phyloP scores from a whole-genome alignment of 2,329 filamentous ascomycete species.

The Penicillium janthinellum region DNA sequence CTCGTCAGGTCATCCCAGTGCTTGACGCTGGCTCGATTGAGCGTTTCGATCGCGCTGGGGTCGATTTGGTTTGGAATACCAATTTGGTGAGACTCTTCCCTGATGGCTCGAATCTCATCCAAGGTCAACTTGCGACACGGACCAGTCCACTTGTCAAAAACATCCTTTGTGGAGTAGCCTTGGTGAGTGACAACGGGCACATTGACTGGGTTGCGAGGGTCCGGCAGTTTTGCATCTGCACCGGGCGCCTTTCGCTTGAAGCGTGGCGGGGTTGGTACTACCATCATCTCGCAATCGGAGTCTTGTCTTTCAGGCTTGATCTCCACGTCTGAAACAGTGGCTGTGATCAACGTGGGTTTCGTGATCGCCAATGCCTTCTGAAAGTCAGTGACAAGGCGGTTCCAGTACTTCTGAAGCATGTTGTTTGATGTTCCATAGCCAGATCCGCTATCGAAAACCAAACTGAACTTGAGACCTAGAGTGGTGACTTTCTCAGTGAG shows the following conservation, averaged over 20 bases:
- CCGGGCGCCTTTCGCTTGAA: conserved; percentile 25
- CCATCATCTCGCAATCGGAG: conserved; percentile 31
- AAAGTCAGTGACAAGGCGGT: conserved; percentile 54
- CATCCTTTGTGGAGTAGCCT: conserved; percentile 14
- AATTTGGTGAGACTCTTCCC: conserved; percentile 56
- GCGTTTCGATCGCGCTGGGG: conserved; percentile 60
- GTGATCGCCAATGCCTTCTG: conserved; percentile 50
- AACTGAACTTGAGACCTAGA: conserved; percentile 59
- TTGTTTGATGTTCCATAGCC: conserved; percentile 30
- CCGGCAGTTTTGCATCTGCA: conserved; percentile 2
- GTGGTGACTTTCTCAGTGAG: conserved; percentile 61
- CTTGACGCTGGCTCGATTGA: conserved; percentile 59
- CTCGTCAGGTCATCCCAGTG: conserved; percentile 61
- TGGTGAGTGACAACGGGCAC: not conserved
- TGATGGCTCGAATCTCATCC: conserved; percentile 55
- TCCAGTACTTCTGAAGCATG: conserved; percentile 49
- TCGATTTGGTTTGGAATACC: conserved; percentile 63
- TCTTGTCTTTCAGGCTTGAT: conserved; percentile 39
- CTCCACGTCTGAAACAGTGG: conserved; percentile 33
- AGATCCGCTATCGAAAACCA: conserved; percentile 55
- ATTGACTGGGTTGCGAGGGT: not conserved
- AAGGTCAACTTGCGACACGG: conserved; percentile 32
- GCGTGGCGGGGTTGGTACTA: conserved; percentile 1
- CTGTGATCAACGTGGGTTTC: conserved; percentile 37
- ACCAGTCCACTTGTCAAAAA: conserved; percentile 27